phyloP scores from a whole-genome alignment of 306 rosid genomes.

The Psophocarpus tetragonolobus region DNA sequence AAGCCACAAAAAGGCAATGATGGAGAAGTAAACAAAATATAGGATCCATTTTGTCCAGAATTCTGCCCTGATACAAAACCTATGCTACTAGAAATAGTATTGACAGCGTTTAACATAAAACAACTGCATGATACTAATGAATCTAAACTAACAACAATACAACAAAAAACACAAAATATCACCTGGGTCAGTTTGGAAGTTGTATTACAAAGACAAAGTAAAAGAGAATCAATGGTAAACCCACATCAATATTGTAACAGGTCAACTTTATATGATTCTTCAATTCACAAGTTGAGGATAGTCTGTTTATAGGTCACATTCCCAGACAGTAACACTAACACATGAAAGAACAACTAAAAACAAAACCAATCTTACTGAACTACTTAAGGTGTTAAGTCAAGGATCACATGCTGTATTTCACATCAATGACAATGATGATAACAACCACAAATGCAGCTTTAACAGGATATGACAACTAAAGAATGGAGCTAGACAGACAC shows the following conservation, averaged over 20 bases:
- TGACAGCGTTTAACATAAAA: neutral
- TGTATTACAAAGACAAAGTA: neutral
- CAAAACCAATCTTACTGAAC: neutral
- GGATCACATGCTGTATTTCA: neutral
- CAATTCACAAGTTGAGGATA: neutral
- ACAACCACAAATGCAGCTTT: neutral
- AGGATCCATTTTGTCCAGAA: neutral
- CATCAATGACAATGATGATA: neutral
- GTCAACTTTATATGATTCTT: neutral
- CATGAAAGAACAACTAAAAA: neutral
- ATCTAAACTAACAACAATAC: neutral
- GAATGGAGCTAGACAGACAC: neutral
- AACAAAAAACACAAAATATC: neutral
- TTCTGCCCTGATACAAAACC: neutral
- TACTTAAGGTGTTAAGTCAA: neutral
- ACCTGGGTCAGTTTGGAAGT: neutral
- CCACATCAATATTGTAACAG: neutral
- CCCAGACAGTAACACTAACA: conserved; percentile 11
- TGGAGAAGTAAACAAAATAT: too few species aligned
- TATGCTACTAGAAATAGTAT: neutral
- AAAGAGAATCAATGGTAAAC: neutral
- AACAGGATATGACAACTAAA: neutral
- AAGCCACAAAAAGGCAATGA: too few species aligned
- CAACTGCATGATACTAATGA: neutral
- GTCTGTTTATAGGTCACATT: neutral